These are phyloP conservation scores for Ramaria rubella DNA, from an alignment of 768 basidiomycete species.

Conservation along the genomic window DNA sequence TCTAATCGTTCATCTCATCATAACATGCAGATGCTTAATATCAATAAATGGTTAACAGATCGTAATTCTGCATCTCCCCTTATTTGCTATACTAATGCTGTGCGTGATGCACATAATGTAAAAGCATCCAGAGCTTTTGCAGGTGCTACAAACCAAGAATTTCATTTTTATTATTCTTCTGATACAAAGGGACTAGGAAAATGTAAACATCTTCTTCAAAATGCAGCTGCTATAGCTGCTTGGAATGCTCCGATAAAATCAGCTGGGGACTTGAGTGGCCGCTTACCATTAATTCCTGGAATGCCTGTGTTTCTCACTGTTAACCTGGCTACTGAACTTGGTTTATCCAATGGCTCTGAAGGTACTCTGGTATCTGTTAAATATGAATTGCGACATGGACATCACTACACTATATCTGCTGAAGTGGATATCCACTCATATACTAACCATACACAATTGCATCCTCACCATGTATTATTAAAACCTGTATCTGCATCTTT, in stretches of 20 bases:
- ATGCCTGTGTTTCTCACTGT: background rate
- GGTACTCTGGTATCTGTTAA: background rate
- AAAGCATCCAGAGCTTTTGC: background rate
- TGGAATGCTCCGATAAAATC: background rate
- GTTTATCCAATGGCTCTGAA: background rate
- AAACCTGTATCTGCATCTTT: background rate
- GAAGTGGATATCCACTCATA: background rate
- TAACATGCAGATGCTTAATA: background rate
- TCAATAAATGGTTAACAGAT: background rate
- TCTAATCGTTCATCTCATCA: conserved; percentile 5
- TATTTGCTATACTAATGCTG: conserved; percentile 1
- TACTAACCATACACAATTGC: background rate
- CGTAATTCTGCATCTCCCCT: background rate
- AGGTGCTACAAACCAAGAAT: background rate
- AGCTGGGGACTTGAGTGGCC: background rate
- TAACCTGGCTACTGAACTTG: background rate
- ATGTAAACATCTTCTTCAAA: background rate
- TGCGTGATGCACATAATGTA: conserved; percentile 1
- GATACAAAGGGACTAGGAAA: background rate
- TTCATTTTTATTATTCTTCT: background rate
- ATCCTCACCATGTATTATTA: background rate
- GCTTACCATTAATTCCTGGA: background rate
- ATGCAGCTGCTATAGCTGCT: background rate
- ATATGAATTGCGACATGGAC: background rate
- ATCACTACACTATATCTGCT: background rate